These are phyloP conservation scores for Sicyos edulis DNA, from an alignment of 306 rosid genomes.

Conservation along the genomic window DNA sequence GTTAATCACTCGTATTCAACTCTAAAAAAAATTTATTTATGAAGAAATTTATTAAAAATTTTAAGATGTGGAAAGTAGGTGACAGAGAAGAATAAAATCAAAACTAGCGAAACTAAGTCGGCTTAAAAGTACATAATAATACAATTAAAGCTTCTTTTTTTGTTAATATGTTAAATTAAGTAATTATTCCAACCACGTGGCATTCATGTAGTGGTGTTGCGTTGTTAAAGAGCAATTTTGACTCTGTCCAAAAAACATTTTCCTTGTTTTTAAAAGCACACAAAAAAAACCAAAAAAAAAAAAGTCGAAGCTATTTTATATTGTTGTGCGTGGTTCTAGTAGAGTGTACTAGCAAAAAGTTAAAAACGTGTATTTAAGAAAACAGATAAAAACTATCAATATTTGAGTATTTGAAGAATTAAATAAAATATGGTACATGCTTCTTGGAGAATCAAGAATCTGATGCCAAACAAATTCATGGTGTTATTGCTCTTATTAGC, in stretches of 20 bases:
- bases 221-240: background rate
- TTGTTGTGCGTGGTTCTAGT: too few relatives aligned
- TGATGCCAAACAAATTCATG: background rate
- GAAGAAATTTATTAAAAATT: background rate
- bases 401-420: background rate
- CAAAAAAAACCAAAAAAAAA: too few relatives aligned
- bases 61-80: background rate
- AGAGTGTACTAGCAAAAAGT: too few relatives aligned
- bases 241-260: background rate
- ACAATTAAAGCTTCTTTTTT: constrained; percentile 8
- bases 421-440: background rate
- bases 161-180: background rate
- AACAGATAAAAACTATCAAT: background rate
- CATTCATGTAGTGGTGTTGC: background rate
- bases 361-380: too few relatives aligned
- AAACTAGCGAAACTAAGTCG: background rate
- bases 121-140: background rate
- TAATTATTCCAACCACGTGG: background rate
- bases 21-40: background rate
- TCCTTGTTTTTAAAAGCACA: too few relatives aligned
- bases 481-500: too few relatives aligned
- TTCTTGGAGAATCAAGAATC: background rate
- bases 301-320: too few relatives aligned
- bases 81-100: background rate
- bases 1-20: background rate